A percentile compares a stretch with the other conserved stretches of the same genome.
phyloP scores from a whole-genome alignment of 257 asterid species.

The Echites panduratus region DNA sequence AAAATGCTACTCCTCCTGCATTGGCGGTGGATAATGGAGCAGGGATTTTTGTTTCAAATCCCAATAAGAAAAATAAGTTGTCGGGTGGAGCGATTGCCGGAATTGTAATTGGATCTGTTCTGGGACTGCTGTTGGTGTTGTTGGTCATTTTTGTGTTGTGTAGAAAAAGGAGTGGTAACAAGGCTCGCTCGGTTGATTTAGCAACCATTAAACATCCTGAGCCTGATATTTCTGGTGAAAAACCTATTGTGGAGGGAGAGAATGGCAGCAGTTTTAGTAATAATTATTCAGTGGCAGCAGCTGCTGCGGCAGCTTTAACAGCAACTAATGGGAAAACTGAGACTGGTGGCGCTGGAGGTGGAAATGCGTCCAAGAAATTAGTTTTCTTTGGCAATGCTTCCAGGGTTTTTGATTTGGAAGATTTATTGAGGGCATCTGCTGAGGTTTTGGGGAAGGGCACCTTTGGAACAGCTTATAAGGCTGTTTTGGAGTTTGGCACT shows the following conservation, averaged over 20 bases:
- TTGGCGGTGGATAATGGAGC: slow-evolving; percentile 18
- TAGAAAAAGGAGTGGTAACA: slow-evolving; percentile 54
- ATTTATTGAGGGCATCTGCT: slow-evolving; percentile 39
- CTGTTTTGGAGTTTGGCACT: slow-evolving; percentile 34
- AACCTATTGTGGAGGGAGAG: slow-evolving; percentile 33
- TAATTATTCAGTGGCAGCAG: slow-evolving; percentile 13
- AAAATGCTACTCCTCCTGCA: slow-evolving; percentile 32
- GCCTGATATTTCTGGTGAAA: slow-evolving; percentile 31
- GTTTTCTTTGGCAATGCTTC: slow-evolving; percentile 25
- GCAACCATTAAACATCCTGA: slow-evolving; percentile 50
- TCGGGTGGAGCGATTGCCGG: slow-evolving; percentile 87
- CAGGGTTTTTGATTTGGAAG: slow-evolving; percentile 36
- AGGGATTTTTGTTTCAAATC: slow-evolving; percentile 9
- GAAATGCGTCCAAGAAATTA: slow-evolving; percentile 25
- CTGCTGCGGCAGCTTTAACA: slow-evolving; percentile 6
- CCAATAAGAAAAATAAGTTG: slow-evolving; percentile 27
- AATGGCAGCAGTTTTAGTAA: slow-evolving; percentile 16
- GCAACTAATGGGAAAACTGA: slow-evolving; percentile 21
- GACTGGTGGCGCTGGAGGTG: slow-evolving; percentile 14
- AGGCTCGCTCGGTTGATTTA: slow-evolving; percentile 45
- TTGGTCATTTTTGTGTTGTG: slow-evolving; percentile 49
- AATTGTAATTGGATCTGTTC: slow-evolving; percentile 65
- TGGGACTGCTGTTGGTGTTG: slow-evolving; percentile 44
- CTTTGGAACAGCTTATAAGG: slow-evolving; percentile 38
- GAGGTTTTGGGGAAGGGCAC: slow-evolving; percentile 47